Evolutionary conservation across 495 filamentous ascomycete genomes (phyloP).

Genomic region (Podospora pseudopauciseta): DNA sequence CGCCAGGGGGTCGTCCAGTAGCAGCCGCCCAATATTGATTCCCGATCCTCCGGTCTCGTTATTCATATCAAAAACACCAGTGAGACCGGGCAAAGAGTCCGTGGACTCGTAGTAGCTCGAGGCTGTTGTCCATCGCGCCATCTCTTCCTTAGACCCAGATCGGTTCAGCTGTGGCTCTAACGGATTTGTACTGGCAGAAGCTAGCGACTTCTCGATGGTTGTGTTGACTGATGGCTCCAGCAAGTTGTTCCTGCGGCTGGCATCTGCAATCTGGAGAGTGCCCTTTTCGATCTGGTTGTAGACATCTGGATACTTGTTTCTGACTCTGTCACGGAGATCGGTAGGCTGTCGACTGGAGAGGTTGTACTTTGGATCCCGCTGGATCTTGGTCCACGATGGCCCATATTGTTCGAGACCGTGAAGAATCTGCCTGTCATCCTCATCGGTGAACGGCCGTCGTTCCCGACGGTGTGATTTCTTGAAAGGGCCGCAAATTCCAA

Average conservation of each 20-base stretch:
- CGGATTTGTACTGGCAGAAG: constrained; percentile 23
- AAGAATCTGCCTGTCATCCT: constrained; percentile 74
- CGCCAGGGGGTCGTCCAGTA: constrained; percentile 41
- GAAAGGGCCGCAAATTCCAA: constrained; percentile 55
- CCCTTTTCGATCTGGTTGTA: constrained; percentile 56
- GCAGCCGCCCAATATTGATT: constrained; percentile 49
- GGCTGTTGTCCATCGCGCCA: constrained; percentile 33
- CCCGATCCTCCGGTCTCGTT: constrained; percentile 30
- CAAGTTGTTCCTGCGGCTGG: constrained; percentile 21
- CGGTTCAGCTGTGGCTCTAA: constrained; percentile 39
- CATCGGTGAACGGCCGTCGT: constrained; percentile 62
- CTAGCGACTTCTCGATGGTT: constrained; percentile 34
- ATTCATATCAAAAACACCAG: constrained; percentile 25
- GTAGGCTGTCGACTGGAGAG: constrained; percentile 66
- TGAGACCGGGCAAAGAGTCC: constrained; percentile 29
- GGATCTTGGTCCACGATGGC: constrained; percentile 76
- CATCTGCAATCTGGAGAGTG: constrained; percentile 40
- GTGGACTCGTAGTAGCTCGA: constrained; percentile 30
- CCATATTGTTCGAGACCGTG: constrained; percentile 72
- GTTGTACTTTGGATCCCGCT: constrained; percentile 63
- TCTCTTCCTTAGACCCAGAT: constrained; percentile 41
- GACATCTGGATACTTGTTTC: constrained; percentile 70
- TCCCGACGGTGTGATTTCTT: constrained; percentile 52
- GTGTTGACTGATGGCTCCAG: constrained; percentile 43
- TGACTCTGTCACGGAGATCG: constrained; percentile 77